Percentiles rank a stretch among this genome's conserved stretches.
Conservation (phyloP, 345 rosid genomes). For the Citrus australasica region DNA sequence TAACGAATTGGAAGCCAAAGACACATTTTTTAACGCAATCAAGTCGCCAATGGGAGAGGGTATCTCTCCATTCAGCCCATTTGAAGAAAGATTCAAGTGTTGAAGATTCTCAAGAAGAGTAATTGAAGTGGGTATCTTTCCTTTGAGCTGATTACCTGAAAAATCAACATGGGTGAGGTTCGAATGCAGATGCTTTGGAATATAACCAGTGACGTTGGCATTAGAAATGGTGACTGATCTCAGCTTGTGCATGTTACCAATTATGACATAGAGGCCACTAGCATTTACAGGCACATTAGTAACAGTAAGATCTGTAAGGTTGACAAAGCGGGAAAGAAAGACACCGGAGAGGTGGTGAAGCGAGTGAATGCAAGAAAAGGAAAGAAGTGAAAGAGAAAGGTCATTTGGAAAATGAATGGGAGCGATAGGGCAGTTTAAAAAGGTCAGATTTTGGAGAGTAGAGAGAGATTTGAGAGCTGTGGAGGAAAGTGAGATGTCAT, state of each 20-base stretch:
- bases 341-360: slow-evolving; percentile 68
- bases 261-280: slow-evolving; percentile 71
- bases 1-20: slow-evolving; percentile 69
- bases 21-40: slow-evolving; percentile 59
- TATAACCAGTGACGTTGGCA: slow-evolving; percentile 62
- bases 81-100: slow-evolving; percentile 56
- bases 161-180: slow-evolving; percentile 78
- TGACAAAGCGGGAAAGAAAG: slow-evolving; percentile 60
- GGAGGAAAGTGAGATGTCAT: slow-evolving; percentile 56
- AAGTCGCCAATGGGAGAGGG: slow-evolving; percentile 68
- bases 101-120: slow-evolving; percentile 63
- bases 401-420: slow-evolving; percentile 63
- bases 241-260: slow-evolving; percentile 64
- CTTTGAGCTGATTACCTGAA: slow-evolving; percentile 65
- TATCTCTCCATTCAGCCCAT: slow-evolving; percentile 60
- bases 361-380: slow-evolving; percentile 58
- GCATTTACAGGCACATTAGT: slow-evolving; percentile 52
- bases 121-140: slow-evolving; percentile 67
- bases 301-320: slow-evolving; percentile 81
- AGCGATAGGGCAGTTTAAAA: slow-evolving; percentile 60
- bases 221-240: slow-evolving; percentile 56
- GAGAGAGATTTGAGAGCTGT: slow-evolving; percentile 74
- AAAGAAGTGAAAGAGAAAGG: slow-evolving; percentile 55
- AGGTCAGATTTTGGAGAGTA: slow-evolving; percentile 64
- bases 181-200: slow-evolving; percentile 46